Evolutionary conservation across 805 yeast genomes (phyloP), one percentile per base, ranked within the genome.

Genomic region (Wickerhamiella brachini): DNA sequence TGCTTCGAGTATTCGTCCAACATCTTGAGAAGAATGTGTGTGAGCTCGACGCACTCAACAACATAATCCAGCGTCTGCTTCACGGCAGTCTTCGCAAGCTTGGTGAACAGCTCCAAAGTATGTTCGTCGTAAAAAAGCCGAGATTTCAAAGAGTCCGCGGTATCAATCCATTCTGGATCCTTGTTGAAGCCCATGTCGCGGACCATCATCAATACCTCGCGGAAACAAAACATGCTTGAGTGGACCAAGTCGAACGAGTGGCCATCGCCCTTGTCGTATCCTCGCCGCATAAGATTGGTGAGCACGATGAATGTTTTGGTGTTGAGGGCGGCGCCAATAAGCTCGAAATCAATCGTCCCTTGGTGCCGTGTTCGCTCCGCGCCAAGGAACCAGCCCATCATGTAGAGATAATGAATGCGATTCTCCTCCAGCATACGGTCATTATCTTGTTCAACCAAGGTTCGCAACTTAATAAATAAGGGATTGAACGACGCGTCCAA

Each of bases 401-500:
- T 68, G 52, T 76, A 71, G 43, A 84, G 74, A 60, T 75, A 88
- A 45, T 78, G 78, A 48, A 64, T 65, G 24, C 53, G 48, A 48
- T 62, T 62, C 17, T 21, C 53, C 18, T 51, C 62, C 24, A 57
- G 52, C 10, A 68, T 48, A 3, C 65, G 64, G 18, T 64, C 68
- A 23, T 64, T 62, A 39, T 72, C 75, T 29, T 50, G 53, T 18
- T 76, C 69, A 45, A 75, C 63, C 53, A 70, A 65, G 59, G 67
- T 70, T 9, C 84, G 72, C 12, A 83, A 67, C 26, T 77, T 70
- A 46, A 65, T 69, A 48, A 85, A 68, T 24, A 88, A 65, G 17
- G 79, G 78, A 58, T 85, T 85, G 65, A 85, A 86, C 15, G 88
- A 79, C 31, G 86, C 82, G 52, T 85, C 88, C 5, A 79, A 66